Evolutionary conservation across 1,284 basidiomycete species (phyloP), one percentile per base, ranked within the genome.

Genomic region (Ceraceosorus guamensis): DNA sequence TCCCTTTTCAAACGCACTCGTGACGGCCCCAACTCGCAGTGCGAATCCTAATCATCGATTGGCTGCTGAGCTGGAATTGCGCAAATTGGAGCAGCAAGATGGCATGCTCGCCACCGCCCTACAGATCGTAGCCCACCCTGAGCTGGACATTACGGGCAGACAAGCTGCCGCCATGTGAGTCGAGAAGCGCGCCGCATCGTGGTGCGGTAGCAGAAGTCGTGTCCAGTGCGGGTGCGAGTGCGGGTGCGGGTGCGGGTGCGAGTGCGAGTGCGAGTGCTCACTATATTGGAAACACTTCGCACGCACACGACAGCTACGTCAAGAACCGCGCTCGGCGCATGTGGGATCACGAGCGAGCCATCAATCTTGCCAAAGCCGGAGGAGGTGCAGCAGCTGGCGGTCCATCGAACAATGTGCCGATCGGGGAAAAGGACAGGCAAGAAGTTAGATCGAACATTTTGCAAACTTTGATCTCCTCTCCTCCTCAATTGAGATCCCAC

Each of bases 51-150:
- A 76, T 52, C 57, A 60, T 39, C 68, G 73, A 10, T 70, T 66
- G 46, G 56, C 67, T 0, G 71, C 73, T 24, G 73, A 76, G 67
- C 65, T 73, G 37, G 72, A 76, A 53, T 65, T 76, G 39, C 65
- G 64, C 31, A 65, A 65, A 50, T 57, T 75, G 46, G 73, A 76
- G 53, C 48, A 57, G 14, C 66, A 73, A 50, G 62, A 64, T 51
- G 73, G 72, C 39, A 74, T 76, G 70, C 69, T 76, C 43, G 53
- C 63, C 8, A 62, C 66, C 14, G 69, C 67, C 48, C 67, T 76
- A 43, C 66, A 71, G 47, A 48, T 76, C 18, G 61, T 75, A 5
- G 55, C 65, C 2, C 59, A 65, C 18, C 18, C 55, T 13, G 63
- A 75, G 32, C 55, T 67, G 10, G 69, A 73, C 34, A 18, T 64